Conservation (phyloP, 2,329 filamentous ascomycete species). For the Exophiala dermatitidis region DNA sequence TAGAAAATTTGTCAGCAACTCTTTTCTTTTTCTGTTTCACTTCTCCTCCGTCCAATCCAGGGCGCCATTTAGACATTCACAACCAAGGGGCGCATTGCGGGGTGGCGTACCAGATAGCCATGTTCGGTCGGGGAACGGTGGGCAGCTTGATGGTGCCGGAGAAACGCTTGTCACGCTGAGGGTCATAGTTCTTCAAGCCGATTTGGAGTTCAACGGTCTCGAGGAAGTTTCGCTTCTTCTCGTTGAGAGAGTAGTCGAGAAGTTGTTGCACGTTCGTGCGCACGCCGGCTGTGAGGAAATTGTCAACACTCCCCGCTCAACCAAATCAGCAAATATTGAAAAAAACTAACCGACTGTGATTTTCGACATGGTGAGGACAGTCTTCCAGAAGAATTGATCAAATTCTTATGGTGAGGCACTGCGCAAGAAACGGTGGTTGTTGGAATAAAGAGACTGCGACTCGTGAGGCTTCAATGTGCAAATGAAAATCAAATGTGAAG, state of each 20-base stretch:
- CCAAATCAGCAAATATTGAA: not conserved
- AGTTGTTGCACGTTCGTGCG: conserved; percentile 88
- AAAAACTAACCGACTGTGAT: conserved; percentile 49
- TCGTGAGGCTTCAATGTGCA: not conserved
- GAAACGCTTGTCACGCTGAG: conserved; percentile 99
- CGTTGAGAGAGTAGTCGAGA: conserved; percentile 88
- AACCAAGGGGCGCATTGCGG: not conserved
- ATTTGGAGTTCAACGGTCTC: conserved; percentile 80
- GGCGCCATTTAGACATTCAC: not conserved
- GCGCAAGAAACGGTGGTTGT: conserved; percentile 30
- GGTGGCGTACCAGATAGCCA: conserved; percentile 63
- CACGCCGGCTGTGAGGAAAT: conserved; percentile 63
- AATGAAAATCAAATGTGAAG: conserved; percentile 8
- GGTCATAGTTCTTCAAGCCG: conserved; percentile 98
- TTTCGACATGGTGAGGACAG: conserved; percentile 58
- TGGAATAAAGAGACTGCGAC: not conserved
- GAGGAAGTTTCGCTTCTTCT: conserved; percentile 98
- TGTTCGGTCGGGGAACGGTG: conserved; percentile 80
- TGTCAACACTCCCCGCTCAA: conserved; percentile 13
- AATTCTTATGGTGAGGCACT: conserved; percentile 68
- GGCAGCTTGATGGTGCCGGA: conserved; percentile 78
- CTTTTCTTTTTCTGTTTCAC: conserved; percentile 2
- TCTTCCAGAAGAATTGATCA: conserved; percentile 69
- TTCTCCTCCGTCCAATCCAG: conserved; percentile 1
- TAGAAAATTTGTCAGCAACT: conserved; percentile 10